phyloP scores from a whole-genome alignment of 176 grass and related monocot genomes.

The Carex myosuroides region DNA sequence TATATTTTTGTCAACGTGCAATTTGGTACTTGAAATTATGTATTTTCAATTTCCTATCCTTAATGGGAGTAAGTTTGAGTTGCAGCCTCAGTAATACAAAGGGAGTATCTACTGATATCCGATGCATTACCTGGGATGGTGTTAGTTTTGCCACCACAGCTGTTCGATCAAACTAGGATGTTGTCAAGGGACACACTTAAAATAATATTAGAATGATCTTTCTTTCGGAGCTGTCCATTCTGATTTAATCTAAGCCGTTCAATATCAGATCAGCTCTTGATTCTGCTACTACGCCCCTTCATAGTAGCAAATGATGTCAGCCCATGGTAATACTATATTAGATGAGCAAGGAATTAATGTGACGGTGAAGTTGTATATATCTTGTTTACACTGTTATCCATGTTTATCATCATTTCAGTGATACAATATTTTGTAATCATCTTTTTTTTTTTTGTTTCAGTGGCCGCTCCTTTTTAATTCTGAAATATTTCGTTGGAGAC shows the following conservation, averaged over 20 bases:
- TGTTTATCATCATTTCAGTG: not conserved
- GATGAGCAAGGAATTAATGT: not conserved
- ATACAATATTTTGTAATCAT: not conserved
- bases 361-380: not conserved
- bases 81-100: not conserved
- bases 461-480: not conserved
- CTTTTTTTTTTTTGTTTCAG: not conserved
- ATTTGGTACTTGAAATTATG: not conserved
- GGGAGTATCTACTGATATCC: not conserved
- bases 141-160: not conserved
- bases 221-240: not conserved
- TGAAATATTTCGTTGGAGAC: not conserved
- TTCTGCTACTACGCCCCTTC: not conserved
- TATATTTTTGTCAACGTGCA: not conserved
- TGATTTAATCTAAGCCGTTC: conserved; percentile 1
- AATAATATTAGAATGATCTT: not conserved
- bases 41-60: not conserved
- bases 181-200: not conserved
- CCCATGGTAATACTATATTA: not conserved
- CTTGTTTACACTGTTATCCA: not conserved
- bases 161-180: conserved; percentile 3
- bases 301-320: not conserved
- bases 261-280: conserved; percentile 1
- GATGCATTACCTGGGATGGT: not conserved
- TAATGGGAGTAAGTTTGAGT: not conserved